phyloP scores from a whole-genome alignment of 345 rosid genomes.

The Toxicodendron radicans region DNA sequence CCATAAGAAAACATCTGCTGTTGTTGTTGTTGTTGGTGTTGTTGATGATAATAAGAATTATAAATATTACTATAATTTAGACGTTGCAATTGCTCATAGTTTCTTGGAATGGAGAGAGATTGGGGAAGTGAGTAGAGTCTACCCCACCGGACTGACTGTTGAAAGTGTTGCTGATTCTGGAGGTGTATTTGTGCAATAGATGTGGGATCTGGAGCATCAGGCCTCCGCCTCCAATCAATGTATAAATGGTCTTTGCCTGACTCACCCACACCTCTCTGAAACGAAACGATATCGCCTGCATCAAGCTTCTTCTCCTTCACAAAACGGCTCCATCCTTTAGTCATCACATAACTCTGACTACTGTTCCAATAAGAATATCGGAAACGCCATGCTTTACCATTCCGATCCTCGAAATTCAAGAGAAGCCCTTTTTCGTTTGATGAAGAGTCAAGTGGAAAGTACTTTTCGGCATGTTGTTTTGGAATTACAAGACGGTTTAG shows the following conservation, averaged over 20 bases:
- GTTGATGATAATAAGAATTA: slow-evolving; percentile 33
- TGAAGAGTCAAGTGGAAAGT: slow-evolving; percentile 62
- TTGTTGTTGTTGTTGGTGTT: slow-evolving; percentile 32
- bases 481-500: slow-evolving; percentile 80
- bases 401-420: slow-evolving; percentile 78
- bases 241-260: slow-evolving; percentile 54
- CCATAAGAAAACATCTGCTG: slow-evolving; percentile 33
- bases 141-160: slow-evolving; percentile 51
- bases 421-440: slow-evolving; percentile 72
- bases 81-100: slow-evolving; percentile 34
- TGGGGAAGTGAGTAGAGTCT: slow-evolving; percentile 58
- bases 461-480: slow-evolving; percentile 80
- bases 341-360: slow-evolving; percentile 98
- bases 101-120: slow-evolving; percentile 26
- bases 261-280: slow-evolving; percentile 72
- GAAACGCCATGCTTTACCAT: slow-evolving; percentile 81
- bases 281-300: slow-evolving; percentile 90
- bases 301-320: slow-evolving; percentile 94
- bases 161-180: slow-evolving; percentile 45
- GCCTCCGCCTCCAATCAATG: slow-evolving; percentile 86
- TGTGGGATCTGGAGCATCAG: slow-evolving; percentile 45
- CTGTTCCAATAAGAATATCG: slow-evolving; percentile 95
- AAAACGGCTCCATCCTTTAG: slow-evolving; percentile 95
- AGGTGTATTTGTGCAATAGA: slow-evolving; percentile 40
- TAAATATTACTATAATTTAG: slow-evolving; percentile 36